Evolutionary conservation across 306 rosid species (phyloP).

Genomic region (Senna tora): DNA sequence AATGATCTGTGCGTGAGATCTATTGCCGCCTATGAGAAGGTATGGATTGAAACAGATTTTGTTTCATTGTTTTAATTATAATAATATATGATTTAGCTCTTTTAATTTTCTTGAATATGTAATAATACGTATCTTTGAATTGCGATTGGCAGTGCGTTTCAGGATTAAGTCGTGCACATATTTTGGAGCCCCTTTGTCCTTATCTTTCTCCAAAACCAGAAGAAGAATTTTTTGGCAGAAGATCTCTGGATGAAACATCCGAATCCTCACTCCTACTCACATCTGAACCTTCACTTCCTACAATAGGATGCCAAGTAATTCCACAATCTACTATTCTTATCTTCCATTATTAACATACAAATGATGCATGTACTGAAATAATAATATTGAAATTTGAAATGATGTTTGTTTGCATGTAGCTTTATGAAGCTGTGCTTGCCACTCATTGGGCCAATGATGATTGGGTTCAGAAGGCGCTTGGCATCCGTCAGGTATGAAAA

Average conservation of each 20-base stretch:
- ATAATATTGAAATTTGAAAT: no score
- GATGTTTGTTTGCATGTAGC: neutral
- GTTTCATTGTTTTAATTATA: neutral
- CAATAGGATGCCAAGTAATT: neutral
- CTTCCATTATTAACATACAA: neutral
- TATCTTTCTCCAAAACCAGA: slow-evolving; percentile 16
- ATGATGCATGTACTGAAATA: no score
- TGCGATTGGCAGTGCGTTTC: slow-evolving; percentile 1
- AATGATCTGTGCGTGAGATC: slow-evolving; percentile 37
- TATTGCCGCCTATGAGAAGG: slow-evolving; percentile 15
- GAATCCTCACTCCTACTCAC: neutral
- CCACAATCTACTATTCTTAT: no score
- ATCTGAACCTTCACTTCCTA: neutral
- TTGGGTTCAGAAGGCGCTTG: slow-evolving; percentile 47
- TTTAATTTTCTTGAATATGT: neutral
- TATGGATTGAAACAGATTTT: neutral
- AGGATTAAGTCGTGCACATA: neutral
- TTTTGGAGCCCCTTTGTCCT: neutral
- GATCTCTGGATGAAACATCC: neutral
- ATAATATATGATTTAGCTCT: no score
- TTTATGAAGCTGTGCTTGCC: slow-evolving; percentile 23
- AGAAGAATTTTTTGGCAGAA: neutral
- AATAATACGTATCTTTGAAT: neutral
- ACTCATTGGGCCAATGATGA: slow-evolving; percentile 51
- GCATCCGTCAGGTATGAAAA: slow-evolving; percentile 40